Evolutionary conservation across 495 filamentous ascomycete genomes (phyloP).

Genomic region (Penicillium riverlandense): DNA sequence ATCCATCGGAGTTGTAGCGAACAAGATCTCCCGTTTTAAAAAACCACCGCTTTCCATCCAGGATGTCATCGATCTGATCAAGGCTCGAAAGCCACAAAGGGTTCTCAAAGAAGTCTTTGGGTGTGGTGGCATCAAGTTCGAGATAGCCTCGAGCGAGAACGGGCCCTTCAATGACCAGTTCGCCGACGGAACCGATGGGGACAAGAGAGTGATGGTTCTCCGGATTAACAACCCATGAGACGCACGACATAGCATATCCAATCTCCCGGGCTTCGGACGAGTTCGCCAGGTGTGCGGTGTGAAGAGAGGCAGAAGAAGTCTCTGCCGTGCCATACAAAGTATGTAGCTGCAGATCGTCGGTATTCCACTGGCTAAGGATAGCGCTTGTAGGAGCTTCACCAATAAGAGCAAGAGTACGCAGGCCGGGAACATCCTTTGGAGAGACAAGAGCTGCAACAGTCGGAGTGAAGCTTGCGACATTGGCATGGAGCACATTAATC

Average conservation of each 20-base stretch:
- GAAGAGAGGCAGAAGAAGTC: constrained; percentile 23
- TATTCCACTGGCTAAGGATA: constrained; percentile 11
- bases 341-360: constrained; percentile 22
- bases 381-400: constrained; percentile 17
- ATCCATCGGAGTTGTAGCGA: constrained; percentile 43
- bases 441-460: constrained; percentile 43
- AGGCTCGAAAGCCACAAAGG: constrained; percentile 34
- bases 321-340: constrained; percentile 32
- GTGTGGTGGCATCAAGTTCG: constrained; percentile 29
- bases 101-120: constrained; percentile 38
- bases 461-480: constrained; percentile 30
- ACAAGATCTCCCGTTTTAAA: constrained; percentile 49
- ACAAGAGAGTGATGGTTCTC: constrained; percentile 43
- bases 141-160: constrained; percentile 46
- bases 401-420: constrained; percentile 32
- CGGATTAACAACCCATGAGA: constrained; percentile 52
- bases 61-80: not conserved
- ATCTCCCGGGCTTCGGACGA: constrained; percentile 10
- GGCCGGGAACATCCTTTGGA: constrained; percentile 28
- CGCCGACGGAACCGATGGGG: constrained; percentile 52
- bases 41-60: constrained; percentile 5
- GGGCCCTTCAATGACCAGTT: constrained; percentile 56
- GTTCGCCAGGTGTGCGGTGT: constrained; percentile 1
- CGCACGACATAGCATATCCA: constrained; percentile 17
- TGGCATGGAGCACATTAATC: constrained; percentile 28